Evolutionary conservation across 805 yeast genomes (phyloP).

Genomic region (Candida easanensis): DNA sequence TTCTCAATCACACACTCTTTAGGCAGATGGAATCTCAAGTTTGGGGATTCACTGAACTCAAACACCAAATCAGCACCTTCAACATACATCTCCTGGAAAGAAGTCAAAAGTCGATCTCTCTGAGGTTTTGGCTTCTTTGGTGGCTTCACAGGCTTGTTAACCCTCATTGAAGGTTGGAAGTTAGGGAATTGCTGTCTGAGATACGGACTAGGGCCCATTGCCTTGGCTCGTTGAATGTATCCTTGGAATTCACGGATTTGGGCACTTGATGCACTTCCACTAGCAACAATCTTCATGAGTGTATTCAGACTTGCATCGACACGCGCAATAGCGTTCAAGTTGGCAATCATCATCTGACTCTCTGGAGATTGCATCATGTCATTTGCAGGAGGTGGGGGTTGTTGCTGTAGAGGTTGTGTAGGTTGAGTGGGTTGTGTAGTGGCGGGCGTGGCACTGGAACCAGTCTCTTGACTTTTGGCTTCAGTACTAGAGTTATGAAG

Average conservation of each 20-base stretch:
- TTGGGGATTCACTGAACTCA: conserved; percentile 80
- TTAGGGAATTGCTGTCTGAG: conserved; percentile 31
- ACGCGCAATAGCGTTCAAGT: conserved; percentile 79
- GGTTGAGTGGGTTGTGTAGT: not conserved
- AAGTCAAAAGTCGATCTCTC: conserved; percentile 61
- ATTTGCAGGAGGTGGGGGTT: conserved; percentile 30
- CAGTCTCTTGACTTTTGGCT: not conserved
- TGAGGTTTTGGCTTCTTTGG: conserved; percentile 25
- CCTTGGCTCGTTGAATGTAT: conserved; percentile 74
- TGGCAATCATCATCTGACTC: conserved; percentile 79
- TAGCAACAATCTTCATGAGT: conserved; percentile 83
- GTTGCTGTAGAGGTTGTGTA: conserved; percentile 9
- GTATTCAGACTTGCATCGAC: conserved; percentile 62
- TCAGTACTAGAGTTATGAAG: conserved; percentile 6
- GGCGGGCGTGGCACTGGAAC: not conserved
- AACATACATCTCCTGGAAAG: conserved; percentile 72
- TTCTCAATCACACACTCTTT: conserved; percentile 73
- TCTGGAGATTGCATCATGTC: conserved; percentile 53
- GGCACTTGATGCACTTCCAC: conserved; percentile 68
- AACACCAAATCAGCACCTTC: conserved; percentile 72
- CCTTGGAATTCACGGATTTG: conserved; percentile 79
- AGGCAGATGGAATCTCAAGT: conserved; percentile 73
- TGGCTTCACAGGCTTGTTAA: conserved; percentile 12
- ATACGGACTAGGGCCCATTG: conserved; percentile 57
- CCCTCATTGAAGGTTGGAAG: conserved; percentile 14